These are phyloP conservation scores for Penicillium brevicompactum DNA, from an alignment of 2,329 filamentous ascomycete genomes.

Conservation along the genomic window DNA sequence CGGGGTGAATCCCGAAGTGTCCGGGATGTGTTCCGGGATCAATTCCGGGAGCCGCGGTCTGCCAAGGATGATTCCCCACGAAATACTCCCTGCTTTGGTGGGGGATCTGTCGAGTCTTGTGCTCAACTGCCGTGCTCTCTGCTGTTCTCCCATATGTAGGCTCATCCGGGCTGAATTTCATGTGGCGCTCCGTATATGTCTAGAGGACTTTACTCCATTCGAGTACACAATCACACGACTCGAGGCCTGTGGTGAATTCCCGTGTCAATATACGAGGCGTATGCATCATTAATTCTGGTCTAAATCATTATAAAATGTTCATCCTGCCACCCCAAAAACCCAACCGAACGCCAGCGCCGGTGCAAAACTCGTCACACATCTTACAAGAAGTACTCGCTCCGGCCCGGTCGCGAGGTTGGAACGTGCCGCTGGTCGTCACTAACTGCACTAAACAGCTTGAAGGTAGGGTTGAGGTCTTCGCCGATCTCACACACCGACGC, in stretches of 20 bases:
- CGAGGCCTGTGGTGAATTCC: not conserved
- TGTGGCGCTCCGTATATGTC: too few species aligned
- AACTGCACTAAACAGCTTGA: constrained; percentile 61
- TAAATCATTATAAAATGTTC: constrained; percentile 41
- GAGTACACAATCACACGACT: not conserved
- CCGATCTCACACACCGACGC: constrained; percentile 86
- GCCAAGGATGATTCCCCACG: not conserved
- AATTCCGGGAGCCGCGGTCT: constrained; percentile 6
- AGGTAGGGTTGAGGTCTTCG: constrained; percentile 82
- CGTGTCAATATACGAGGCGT: constrained; percentile 9
- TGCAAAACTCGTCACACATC: constrained; percentile 31
- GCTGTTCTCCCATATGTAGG: too few species aligned
- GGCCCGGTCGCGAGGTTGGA: constrained; percentile 46
- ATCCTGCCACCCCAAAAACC: constrained; percentile 21
- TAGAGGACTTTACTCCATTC: not conserved
- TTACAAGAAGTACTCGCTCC: constrained; percentile 53
- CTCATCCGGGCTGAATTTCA: too few species aligned
- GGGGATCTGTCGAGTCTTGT: not conserved
- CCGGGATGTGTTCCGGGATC: constrained; percentile 22
- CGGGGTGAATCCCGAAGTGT: constrained; percentile 14
- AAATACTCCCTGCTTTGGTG: not conserved
- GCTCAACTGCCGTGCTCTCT: too few species aligned
- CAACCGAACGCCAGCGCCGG: constrained; percentile 38
- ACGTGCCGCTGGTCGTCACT: constrained; percentile 49
- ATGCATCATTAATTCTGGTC: constrained; percentile 35